Conservation (phyloP, 257 asterid genomes). For the Catharanthus roseus region DNA sequence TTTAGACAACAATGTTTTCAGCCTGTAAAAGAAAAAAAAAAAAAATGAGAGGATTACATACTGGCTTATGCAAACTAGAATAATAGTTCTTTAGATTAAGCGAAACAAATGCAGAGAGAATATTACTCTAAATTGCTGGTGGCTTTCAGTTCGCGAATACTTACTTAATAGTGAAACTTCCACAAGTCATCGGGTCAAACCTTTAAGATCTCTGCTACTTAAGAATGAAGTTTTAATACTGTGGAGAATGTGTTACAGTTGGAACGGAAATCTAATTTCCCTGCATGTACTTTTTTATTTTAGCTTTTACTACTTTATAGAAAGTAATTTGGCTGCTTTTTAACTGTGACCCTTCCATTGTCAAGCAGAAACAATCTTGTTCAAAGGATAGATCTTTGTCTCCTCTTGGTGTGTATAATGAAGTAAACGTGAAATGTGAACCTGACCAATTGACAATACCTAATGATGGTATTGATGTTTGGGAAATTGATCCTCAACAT, state of each 20-base stretch:
- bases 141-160: background rate
- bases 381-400: conserved; percentile 27
- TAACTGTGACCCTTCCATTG: conserved; percentile 6
- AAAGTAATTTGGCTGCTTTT: background rate
- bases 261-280: background rate
- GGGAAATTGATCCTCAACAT: conserved; percentile 45
- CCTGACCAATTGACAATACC: conserved; percentile 42
- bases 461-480: conserved; percentile 45
- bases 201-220: background rate
- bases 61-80: background rate
- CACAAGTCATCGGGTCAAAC: background rate
- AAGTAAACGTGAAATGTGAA: conserved; percentile 28
- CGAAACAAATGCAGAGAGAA: background rate
- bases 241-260: background rate
- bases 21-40: background rate
- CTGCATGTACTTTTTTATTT: background rate
- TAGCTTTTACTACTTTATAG: background rate
- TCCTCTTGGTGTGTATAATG: conserved; percentile 21
- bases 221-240: background rate
- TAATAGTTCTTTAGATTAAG: background rate
- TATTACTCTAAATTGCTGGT: background rate
- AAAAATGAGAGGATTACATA: background rate
- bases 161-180: background rate
- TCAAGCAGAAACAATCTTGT: conserved; percentile 33
- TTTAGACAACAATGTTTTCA: background rate